phyloP scores from a whole-genome alignment of 2,329 filamentous ascomycete species.

The Fusarium graminum region DNA sequence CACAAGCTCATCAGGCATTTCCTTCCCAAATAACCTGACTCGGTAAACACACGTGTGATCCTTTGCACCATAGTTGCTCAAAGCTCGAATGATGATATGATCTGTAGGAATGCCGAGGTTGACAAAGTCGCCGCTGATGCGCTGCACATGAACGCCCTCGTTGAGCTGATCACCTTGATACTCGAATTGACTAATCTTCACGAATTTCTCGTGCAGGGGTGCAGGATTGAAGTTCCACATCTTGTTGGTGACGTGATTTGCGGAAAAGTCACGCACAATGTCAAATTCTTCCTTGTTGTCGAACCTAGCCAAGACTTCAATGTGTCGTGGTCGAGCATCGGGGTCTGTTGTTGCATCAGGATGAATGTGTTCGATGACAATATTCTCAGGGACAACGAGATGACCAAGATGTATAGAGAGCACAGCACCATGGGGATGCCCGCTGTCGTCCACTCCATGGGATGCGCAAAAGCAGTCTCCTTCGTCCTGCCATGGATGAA shows the following conservation, averaged over 20 bases:
- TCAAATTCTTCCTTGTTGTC: conserved; percentile 59
- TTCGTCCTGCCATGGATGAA: conserved; percentile 78
- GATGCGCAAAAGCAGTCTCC: conserved; percentile 90
- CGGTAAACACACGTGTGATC: conserved; percentile 76
- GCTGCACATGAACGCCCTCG: conserved; percentile 66
- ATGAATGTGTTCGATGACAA: conserved; percentile 80
- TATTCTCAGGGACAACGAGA: conserved; percentile 73
- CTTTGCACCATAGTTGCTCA: conserved; percentile 69
- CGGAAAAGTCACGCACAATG: conserved; percentile 60
- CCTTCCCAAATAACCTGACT: conserved; percentile 66
- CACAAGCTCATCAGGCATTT: conserved; percentile 3
- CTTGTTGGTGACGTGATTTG: conserved; percentile 56
- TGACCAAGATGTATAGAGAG: conserved; percentile 73
- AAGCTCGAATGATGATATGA: conserved; percentile 66
- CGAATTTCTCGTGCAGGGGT: conserved; percentile 57
- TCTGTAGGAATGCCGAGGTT: conserved; percentile 63
- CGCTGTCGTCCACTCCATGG: conserved; percentile 55
- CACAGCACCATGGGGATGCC: conserved; percentile 67
- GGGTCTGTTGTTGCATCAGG: conserved; percentile 72
- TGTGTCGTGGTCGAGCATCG: conserved; percentile 71
- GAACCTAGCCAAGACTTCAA: conserved; percentile 78
- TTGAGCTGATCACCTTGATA: conserved; percentile 62
- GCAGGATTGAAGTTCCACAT: conserved; percentile 50
- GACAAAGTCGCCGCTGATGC: conserved; percentile 64
- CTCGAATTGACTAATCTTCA: conserved; percentile 69